These are phyloP conservation scores for Millerozyma acaciae DNA, from an alignment of 805 yeast species.

Conservation along the genomic window DNA sequence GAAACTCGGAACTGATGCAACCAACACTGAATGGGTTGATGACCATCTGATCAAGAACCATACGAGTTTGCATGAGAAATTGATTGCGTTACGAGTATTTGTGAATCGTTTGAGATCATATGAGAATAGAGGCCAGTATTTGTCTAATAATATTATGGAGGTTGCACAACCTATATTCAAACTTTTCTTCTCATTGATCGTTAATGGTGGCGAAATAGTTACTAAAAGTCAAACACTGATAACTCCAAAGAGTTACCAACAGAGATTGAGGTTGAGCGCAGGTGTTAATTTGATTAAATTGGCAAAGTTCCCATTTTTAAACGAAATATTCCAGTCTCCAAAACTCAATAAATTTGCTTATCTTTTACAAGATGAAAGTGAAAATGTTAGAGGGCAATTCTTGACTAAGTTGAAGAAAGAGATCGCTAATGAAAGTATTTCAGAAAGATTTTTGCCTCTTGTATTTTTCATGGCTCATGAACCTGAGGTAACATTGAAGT, in stretches of 20 bases:
- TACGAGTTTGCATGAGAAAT: constrained; percentile 43
- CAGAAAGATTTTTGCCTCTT: constrained; percentile 64
- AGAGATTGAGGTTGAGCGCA: constrained; percentile 62
- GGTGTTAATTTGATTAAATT: constrained; percentile 63
- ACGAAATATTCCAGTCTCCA: constrained; percentile 47
- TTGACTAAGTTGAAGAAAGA: constrained; percentile 47
- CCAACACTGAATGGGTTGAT: constrained; percentile 42
- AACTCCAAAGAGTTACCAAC: constrained; percentile 59
- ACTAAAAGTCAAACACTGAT: constrained; percentile 36
- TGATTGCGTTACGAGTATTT: constrained; percentile 51
- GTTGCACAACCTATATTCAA: constrained; percentile 64
- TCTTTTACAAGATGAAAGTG: constrained; percentile 64
- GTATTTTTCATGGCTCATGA: constrained; percentile 76
- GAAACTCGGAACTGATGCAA: constrained; percentile 24
- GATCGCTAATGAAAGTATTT: constrained; percentile 48
- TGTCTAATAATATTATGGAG: constrained; percentile 27
- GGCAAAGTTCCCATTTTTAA: constrained; percentile 52
- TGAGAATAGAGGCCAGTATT: constrained; percentile 25
- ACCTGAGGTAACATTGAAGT: constrained; percentile 50
- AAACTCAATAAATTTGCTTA: constrained; percentile 52
- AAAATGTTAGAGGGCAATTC: constrained; percentile 52
- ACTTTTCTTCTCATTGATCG: constrained; percentile 60
- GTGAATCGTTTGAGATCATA: constrained; percentile 51
- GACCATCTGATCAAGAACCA: constrained; percentile 27
- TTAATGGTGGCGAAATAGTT: constrained; percentile 76